Percentiles rank a stretch among this genome's conserved stretches.
These are phyloP conservation scores for Populus hybrid DNA, from an alignment of 441 rosid species.

Conservation along the genomic window DNA sequence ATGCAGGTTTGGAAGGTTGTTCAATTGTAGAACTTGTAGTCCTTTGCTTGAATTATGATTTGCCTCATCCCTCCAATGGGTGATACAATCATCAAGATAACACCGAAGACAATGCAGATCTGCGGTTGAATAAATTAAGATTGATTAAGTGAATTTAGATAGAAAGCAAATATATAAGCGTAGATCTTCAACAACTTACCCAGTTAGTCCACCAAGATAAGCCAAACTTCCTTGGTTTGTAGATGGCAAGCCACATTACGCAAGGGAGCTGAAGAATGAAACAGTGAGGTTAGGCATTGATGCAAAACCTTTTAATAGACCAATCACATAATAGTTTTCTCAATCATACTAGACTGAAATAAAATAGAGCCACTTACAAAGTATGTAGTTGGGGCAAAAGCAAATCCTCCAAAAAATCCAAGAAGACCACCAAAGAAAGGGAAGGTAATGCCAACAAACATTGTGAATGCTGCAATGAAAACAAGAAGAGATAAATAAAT, in stretches of 20 bases:
- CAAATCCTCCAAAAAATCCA: slow-evolving; percentile 75
- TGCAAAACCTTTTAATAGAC: neutral
- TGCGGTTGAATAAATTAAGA: slow-evolving; percentile 23
- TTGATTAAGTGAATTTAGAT: neutral
- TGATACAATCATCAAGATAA: slow-evolving; percentile 60
- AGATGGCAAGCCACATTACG: slow-evolving; percentile 71
- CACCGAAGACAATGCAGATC: slow-evolving; percentile 67
- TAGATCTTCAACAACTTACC: slow-evolving; percentile 38
- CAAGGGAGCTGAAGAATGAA: slow-evolving; percentile 63
- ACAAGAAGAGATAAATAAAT: neutral
- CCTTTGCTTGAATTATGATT: slow-evolving; percentile 62
- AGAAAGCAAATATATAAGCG: neutral
- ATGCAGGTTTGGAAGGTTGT: neutral
- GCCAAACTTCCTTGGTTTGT: slow-evolving; percentile 56
- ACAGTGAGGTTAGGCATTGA: neutral
- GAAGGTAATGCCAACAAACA: slow-evolving; percentile 66
- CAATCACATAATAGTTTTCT: neutral
- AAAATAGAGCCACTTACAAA: slow-evolving; percentile 41
- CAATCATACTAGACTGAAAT: neutral
- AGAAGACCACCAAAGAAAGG: slow-evolving; percentile 76
- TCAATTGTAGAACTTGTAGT: slow-evolving; percentile 63
- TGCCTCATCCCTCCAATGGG: slow-evolving; percentile 85
- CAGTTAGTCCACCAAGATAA: slow-evolving; percentile 83
- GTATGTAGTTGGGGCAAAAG: slow-evolving; percentile 83
- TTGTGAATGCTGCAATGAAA: slow-evolving; percentile 45